phyloP scores from a whole-genome alignment of 2,329 filamentous ascomycete species.

The Fusarium neocosmosporiellum region DNA sequence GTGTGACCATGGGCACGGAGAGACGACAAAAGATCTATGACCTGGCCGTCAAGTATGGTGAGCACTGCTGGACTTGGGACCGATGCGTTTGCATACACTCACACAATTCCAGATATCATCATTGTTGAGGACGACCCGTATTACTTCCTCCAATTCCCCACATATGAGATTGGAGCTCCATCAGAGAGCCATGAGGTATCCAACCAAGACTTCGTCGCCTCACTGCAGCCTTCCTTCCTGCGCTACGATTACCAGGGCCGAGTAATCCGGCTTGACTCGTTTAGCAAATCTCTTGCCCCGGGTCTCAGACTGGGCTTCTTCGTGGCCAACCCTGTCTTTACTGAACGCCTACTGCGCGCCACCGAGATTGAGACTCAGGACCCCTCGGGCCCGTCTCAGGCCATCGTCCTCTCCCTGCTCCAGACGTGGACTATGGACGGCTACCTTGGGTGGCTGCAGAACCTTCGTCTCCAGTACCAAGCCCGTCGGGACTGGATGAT shows the following conservation, averaged over 20 bases:
- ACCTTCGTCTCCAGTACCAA: neutral
- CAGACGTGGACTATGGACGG: neutral
- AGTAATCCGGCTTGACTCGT: conserved; percentile 41
- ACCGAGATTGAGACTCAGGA: neutral
- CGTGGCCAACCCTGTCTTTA: neutral
- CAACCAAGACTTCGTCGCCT: conserved; percentile 24
- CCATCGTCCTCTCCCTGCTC: neutral
- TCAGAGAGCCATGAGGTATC: neutral
- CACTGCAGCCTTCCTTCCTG: conserved; percentile 38
- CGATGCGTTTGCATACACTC: neutral
- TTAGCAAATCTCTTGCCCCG: conserved; percentile 31
- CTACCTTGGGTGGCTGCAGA: neutral
- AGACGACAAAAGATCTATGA: neutral
- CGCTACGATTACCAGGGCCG: conserved; percentile 41
- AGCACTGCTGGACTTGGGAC: neutral
- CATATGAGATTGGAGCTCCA: neutral
- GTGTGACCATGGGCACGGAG: neutral
- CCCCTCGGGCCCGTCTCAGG: neutral
- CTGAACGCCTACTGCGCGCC: neutral
- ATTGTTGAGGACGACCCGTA: conserved; percentile 39
- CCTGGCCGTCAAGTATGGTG: neutral
- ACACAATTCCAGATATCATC: neutral
- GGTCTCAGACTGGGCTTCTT: conserved; percentile 14
- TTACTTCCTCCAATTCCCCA: conserved; percentile 42
- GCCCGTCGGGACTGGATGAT: neutral